A percentile compares a stretch with the other conserved stretches of the same genome.
Conservation (phyloP, 2,329 filamentous ascomycete genomes). For the Rhinocladiella similis region DNA sequence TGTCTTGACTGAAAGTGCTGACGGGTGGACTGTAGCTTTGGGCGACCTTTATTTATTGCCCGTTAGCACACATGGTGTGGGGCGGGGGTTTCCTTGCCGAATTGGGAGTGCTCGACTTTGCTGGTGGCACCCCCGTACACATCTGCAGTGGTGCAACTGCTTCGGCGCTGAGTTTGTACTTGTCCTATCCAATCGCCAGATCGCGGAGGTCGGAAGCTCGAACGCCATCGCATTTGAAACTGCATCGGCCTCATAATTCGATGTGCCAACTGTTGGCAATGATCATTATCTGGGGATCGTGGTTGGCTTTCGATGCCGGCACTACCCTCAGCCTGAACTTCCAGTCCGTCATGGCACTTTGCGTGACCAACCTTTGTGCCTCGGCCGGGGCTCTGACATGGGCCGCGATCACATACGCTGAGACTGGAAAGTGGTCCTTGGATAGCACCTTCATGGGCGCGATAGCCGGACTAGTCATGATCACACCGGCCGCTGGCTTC, state of each 20-base stretch:
- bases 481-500: constrained; percentile 52
- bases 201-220: constrained; percentile 46
- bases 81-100: constrained; percentile 72
- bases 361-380: constrained; percentile 52
- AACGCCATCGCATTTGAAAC: constrained; percentile 45
- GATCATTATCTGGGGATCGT: constrained; percentile 54
- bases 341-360: constrained; percentile 52
- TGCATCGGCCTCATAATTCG: constrained; percentile 51
- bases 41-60: constrained; percentile 69
- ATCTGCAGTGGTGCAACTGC: constrained; percentile 64
- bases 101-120: constrained; percentile 71
- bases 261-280: constrained; percentile 50
- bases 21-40: constrained; percentile 47
- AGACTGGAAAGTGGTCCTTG: constrained; percentile 47
- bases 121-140: constrained; percentile 73
- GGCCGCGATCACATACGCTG: constrained; percentile 47
- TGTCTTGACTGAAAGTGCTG: neutral
- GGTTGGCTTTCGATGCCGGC: constrained; percentile 54
- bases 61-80: constrained; percentile 75
- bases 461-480: constrained; percentile 55
- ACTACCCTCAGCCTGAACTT: constrained; percentile 52
- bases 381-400: constrained; percentile 50
- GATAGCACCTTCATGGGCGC: constrained; percentile 55
- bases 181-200: constrained; percentile 51
- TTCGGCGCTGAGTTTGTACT: constrained; percentile 45